These are phyloP conservation scores for Monilinia vaccinii-corymbosi DNA, from an alignment of 2,329 filamentous ascomycete species.

Conservation along the genomic window DNA sequence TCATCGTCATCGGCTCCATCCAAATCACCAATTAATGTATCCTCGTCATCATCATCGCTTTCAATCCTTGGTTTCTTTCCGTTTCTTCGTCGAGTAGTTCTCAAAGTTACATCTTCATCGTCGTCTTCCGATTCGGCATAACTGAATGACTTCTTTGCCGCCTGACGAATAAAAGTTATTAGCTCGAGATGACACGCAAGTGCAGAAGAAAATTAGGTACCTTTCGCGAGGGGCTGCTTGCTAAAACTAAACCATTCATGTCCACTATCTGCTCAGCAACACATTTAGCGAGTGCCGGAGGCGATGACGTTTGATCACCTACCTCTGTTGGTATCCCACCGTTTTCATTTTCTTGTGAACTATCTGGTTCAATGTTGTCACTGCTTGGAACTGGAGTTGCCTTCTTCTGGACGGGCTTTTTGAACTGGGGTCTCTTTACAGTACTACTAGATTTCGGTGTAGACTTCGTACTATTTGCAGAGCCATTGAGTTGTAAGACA, in stretches of 20 bases:
- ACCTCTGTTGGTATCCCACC: conserved; percentile 35
- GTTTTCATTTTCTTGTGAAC: conserved; percentile 58
- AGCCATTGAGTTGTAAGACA: conserved; percentile 27
- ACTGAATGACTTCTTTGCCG: conserved; percentile 56
- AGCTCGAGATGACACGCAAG: not conserved
- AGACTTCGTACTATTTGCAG: conserved; percentile 30
- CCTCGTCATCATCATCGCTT: conserved; percentile 57
- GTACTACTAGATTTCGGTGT: conserved; percentile 25
- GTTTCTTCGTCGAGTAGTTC: conserved; percentile 31
- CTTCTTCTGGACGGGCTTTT: conserved; percentile 29
- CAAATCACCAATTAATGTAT: conserved; percentile 54
- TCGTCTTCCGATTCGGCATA: conserved; percentile 84
- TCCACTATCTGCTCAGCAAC: conserved; percentile 34
- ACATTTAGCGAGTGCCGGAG: conserved; percentile 36
- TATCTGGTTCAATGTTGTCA: conserved; percentile 58
- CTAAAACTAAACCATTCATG: conserved; percentile 34
- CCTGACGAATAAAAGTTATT: conserved; percentile 23
- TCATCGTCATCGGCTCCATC: conserved; percentile 48
- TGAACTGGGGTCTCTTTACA: conserved; percentile 36
- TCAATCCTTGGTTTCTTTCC: conserved; percentile 52
- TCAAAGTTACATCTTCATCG: conserved; percentile 55
- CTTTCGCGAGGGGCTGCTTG: conserved; percentile 72
- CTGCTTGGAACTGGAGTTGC: conserved; percentile 75
- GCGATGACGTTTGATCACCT: conserved; percentile 40
- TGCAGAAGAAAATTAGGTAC: conserved; percentile 36